A percentile compares a stretch with the other conserved stretches of the same genome.
phyloP scores from a whole-genome alignment of 176 grass and related monocot species.

The Carex parvula region DNA sequence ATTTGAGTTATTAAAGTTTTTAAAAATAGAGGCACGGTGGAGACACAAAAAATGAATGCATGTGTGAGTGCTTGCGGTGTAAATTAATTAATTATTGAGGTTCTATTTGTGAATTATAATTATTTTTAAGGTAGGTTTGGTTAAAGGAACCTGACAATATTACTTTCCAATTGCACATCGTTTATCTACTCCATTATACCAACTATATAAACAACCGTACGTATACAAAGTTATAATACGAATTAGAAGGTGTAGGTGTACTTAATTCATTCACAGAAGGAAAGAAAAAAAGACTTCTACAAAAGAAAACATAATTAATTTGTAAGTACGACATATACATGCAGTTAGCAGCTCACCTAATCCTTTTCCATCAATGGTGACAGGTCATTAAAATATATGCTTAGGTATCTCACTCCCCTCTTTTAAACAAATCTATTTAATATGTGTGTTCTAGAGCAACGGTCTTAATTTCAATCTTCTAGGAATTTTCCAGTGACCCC shows the following conservation, averaged over 20 bases:
- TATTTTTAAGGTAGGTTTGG: background rate
- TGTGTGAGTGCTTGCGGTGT: background rate
- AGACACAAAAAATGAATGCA: too few relatives aligned
- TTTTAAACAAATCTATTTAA: background rate
- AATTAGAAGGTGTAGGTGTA: background rate
- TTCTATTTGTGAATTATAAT: background rate
- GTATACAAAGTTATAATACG: background rate
- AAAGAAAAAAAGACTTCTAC: background rate
- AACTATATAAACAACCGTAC: background rate
- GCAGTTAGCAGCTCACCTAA: constrained; percentile 45
- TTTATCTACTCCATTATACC: background rate
- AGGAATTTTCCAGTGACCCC: background rate
- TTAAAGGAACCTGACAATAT: background rate
- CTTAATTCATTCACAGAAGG: background rate
- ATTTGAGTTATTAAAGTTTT: too few relatives aligned
- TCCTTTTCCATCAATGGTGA: background rate
- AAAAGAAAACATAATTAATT: background rate
- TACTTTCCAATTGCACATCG: background rate
- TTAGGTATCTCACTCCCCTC: constrained; percentile 15
- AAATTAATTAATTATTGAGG: background rate
- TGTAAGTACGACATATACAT: background rate
- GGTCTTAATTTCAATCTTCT: background rate
- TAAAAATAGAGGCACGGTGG: too few relatives aligned
- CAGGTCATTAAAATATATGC: constrained; percentile 20
- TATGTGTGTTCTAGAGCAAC: background rate